Evolutionary conservation across 768 basidiomycete genomes (phyloP).

Genomic region (Tephrocybe rancida): DNA sequence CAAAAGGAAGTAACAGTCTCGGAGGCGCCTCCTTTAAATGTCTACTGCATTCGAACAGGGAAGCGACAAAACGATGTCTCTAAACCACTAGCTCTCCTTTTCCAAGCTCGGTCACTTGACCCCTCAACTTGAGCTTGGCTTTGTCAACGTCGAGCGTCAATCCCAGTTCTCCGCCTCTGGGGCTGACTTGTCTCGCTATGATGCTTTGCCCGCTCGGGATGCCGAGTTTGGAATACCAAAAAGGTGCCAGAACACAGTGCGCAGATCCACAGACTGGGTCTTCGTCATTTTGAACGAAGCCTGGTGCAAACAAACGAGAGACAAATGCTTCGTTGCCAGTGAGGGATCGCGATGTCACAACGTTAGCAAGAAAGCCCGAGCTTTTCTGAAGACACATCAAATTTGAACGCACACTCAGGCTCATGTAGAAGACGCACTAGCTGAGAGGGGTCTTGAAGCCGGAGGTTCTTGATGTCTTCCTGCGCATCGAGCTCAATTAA

Average conservation of each 20-base stretch:
- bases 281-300: constrained; percentile 16
- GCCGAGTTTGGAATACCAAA: constrained; percentile 40
- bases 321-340: constrained; percentile 38
- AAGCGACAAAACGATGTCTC: neutral
- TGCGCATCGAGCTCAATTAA: constrained; percentile 38
- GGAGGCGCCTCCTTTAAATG: no score
- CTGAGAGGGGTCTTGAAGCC: constrained; percentile 3
- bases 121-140: neutral
- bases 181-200: constrained; percentile 51
- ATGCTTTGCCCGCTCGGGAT: constrained; percentile 30
- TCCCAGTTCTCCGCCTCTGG: constrained; percentile 35
- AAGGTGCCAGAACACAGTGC: constrained; percentile 44
- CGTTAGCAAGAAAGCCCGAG: constrained; percentile 35
- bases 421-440: neutral
- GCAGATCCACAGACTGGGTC: constrained; percentile 46
- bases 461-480: constrained; percentile 17
- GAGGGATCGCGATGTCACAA: constrained; percentile 39
- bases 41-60: no score
- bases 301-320: constrained; percentile 54
- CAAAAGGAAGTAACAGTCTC: no score
- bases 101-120: neutral
- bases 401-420: neutral
- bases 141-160: neutral
- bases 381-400: constrained; percentile 22
- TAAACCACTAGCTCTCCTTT: neutral